A percentile compares a stretch with the other conserved stretches of the same genome.
phyloP scores from a whole-genome alignment of 208 protist species.

The Borovskyia barvae region DNA sequence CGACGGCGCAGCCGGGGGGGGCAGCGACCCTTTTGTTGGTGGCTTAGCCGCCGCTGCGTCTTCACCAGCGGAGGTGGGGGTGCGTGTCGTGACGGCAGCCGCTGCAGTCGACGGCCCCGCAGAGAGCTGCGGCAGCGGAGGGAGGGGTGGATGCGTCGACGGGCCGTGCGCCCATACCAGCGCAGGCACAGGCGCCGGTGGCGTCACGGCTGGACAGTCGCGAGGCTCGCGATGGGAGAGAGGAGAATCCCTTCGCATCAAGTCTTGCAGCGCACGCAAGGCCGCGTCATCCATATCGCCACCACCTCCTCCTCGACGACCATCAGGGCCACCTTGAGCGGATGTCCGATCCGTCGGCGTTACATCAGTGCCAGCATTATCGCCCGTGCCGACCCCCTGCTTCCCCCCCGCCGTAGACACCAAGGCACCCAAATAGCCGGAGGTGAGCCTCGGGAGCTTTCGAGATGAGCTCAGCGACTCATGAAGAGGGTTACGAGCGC shows the following conservation, averaged over 20 bases:
- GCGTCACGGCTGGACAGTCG: too few species aligned
- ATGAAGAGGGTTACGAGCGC: not conserved
- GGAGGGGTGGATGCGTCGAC: not conserved
- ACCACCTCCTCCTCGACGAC: too few species aligned
- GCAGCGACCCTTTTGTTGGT: not conserved
- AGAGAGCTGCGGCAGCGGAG: not conserved
- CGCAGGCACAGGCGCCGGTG: not conserved
- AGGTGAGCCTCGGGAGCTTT: not conserved
- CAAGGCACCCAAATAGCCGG: too few species aligned
- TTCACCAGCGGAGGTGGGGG: not conserved
- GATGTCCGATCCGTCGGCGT: too few species aligned
- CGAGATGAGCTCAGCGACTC: slow-evolving; percentile 6
- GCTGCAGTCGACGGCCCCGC: not conserved
- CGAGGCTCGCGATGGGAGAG: too few species aligned
- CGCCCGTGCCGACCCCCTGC: too few species aligned
- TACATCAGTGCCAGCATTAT: too few species aligned
- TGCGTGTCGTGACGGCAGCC: not conserved
- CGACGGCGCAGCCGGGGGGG: not conserved
- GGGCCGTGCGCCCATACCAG: not conserved
- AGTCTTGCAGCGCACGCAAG: too few species aligned
- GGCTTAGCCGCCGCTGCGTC: not conserved
- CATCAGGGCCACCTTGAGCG: too few species aligned
- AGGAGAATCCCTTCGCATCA: too few species aligned
- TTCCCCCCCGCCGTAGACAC: too few species aligned
- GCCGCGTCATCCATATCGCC: too few species aligned